These are phyloP conservation scores for Dictyostelium citrinum DNA, from an alignment of 78 protist genomes.

Conservation along the genomic window DNA sequence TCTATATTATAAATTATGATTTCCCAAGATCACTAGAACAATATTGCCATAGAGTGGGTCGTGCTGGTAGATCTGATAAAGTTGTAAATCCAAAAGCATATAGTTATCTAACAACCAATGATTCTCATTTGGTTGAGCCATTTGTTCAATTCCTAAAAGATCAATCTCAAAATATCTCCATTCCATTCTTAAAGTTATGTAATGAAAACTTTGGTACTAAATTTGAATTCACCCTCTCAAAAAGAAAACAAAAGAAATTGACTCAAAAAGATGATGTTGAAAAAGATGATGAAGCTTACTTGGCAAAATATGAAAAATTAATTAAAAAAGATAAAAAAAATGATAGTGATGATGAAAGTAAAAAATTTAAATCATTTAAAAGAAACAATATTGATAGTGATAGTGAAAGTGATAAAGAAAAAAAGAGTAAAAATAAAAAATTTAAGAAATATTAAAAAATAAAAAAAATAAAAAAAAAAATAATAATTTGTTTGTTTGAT, in stretches of 20 bases:
- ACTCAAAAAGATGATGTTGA: background rate
- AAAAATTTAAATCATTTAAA: background rate
- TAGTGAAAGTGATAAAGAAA: background rate
- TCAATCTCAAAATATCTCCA: background rate
- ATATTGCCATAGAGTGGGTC: slow-evolving; percentile 90
- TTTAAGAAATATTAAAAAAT: background rate
- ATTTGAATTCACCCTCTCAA: background rate
- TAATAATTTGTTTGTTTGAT: too few species aligned
- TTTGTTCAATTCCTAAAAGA: background rate
- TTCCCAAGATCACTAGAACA: slow-evolving; percentile 31
- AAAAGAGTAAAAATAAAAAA: background rate
- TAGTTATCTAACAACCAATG: background rate
- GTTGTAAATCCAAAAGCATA: background rate
- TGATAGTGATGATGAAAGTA: background rate
- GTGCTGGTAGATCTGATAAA: slow-evolving; percentile 91
- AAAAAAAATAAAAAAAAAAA: too few species aligned
- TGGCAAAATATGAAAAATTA: background rate
- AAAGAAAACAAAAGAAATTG: slow-evolving; percentile 7
- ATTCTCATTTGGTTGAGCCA: background rate
- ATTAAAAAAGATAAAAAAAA: background rate
- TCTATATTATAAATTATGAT: slow-evolving; percentile 26
- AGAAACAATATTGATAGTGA: background rate
- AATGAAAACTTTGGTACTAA: slow-evolving; percentile 12
- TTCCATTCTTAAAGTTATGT: slow-evolving; percentile 21
- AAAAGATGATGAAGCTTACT: background rate